Conservation (phyloP, 179 eudicot genomes). For the Sideroxylon spinosum region DNA sequence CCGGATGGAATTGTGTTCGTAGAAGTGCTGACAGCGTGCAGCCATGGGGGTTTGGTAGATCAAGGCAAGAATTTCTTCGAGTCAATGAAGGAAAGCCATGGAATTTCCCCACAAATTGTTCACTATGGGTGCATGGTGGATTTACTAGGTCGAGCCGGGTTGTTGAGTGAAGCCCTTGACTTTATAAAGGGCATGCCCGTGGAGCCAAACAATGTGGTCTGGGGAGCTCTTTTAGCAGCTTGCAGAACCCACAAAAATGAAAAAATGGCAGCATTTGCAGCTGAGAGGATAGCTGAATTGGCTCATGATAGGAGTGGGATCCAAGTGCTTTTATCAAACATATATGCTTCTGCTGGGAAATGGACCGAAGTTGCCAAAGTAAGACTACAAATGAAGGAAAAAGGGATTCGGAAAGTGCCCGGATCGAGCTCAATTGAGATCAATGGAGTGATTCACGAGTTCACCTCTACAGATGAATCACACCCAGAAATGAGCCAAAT, state of each 20-base stretch:
- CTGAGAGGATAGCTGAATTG: conserved; percentile 17
- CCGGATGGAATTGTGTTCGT: conserved; percentile 35
- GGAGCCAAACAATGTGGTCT: conserved; percentile 29
- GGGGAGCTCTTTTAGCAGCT: conserved; percentile 40
- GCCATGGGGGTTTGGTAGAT: conserved; percentile 38
- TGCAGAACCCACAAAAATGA: conserved; percentile 37
- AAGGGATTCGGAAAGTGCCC: conserved; percentile 29
- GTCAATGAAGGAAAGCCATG: conserved; percentile 23
- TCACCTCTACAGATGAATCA: conserved; percentile 31
- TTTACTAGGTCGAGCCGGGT: conserved; percentile 42
- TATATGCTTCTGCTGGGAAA: conserved; percentile 35
- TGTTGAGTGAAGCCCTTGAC: conserved; percentile 29
- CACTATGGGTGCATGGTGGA: conserved; percentile 44
- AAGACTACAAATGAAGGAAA: conserved; percentile 33
- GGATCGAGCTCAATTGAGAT: conserved; percentile 40
- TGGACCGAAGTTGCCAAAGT: conserved; percentile 36
- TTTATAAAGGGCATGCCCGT: conserved; percentile 36
- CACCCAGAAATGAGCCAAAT: conserved; percentile 15
- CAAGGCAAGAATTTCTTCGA: conserved; percentile 29
- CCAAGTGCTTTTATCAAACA: conserved; percentile 37
- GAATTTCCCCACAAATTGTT: conserved; percentile 27
- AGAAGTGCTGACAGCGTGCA: conserved; percentile 33
- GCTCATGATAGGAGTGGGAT: conserved; percentile 21
- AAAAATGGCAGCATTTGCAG: conserved; percentile 25
- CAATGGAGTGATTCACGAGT: conserved; percentile 30